Percentiles rank a stretch among this genome's conserved stretches.
phyloP scores from a whole-genome alignment of 176 grass and related monocot species.

The Paspalum vaginatum region DNA sequence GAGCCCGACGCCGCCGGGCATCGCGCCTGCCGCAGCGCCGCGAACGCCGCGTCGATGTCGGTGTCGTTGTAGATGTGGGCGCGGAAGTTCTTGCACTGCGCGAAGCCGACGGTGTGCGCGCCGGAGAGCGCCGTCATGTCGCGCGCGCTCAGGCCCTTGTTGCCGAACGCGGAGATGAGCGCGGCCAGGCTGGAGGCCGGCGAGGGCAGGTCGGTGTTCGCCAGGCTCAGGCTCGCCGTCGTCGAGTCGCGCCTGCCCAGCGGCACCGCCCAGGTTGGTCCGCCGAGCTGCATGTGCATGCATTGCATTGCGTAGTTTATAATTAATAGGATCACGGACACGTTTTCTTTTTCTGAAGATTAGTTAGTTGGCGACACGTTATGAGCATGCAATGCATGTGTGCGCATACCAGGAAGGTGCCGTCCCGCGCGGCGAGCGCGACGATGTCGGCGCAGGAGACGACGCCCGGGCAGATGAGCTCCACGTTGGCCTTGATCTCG shows the following conservation, averaged over 20 bases:
- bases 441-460: constrained; percentile 87
- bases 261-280: constrained; percentile 62
- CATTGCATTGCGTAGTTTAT: background rate
- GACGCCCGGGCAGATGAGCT: constrained; percentile 56
- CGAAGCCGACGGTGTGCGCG: constrained; percentile 76
- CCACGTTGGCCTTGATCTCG: constrained; percentile 66
- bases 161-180: constrained; percentile 51
- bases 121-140: constrained; percentile 81
- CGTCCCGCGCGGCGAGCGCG: constrained; percentile 75
- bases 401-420: constrained; percentile 53
- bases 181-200: constrained; percentile 39
- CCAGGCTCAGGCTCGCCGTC: constrained; percentile 49
- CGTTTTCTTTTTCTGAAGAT: too few relatives aligned
- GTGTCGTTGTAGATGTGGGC: constrained; percentile 66
- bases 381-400: too few relatives aligned
- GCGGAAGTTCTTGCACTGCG: constrained; percentile 69
- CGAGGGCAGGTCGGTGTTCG: constrained; percentile 61
- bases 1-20: constrained; percentile 31
- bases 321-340: too few relatives aligned
- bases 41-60: constrained; percentile 55
- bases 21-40: constrained; percentile 9
- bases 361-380: too few relatives aligned
- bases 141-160: constrained; percentile 50
- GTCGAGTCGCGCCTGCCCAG: constrained; percentile 76
- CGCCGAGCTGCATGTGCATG: constrained; percentile 54